Conservation (phyloP, 805 yeast species). For the Zygosaccharomyces lentus region DNA sequence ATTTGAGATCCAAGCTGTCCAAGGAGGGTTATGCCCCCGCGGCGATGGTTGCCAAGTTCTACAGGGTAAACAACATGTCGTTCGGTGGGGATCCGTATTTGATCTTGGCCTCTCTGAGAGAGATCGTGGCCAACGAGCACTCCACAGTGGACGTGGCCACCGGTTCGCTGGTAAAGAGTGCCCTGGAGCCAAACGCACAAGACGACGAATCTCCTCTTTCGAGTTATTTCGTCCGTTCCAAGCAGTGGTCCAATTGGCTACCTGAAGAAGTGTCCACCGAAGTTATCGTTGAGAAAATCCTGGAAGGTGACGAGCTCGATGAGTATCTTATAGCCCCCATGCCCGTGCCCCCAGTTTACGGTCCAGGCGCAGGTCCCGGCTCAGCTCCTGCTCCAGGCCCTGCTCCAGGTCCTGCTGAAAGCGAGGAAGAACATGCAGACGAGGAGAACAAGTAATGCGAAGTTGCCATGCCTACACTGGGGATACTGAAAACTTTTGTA, state of each 20-base stretch:
- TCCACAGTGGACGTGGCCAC: constrained; percentile 30
- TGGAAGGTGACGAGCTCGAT: constrained; percentile 26
- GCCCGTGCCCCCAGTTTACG: constrained; percentile 2
- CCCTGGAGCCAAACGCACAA: constrained; percentile 3
- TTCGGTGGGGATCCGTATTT: constrained; percentile 50
- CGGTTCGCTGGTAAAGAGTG: constrained; percentile 16
- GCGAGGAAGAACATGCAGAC: neutral
- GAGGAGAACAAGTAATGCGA: constrained; percentile 1
- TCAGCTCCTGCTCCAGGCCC: constrained; percentile 2
- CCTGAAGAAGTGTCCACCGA: constrained; percentile 21
- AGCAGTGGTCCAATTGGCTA: constrained; percentile 25
- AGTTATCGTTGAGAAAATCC: constrained; percentile 18
- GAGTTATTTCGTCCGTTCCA: constrained; percentile 31
- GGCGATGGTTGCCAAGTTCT: constrained; percentile 43
- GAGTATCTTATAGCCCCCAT: constrained; percentile 18
- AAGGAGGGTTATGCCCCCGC: constrained; percentile 33
- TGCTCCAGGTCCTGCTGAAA: neutral
- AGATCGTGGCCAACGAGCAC: constrained; percentile 29
- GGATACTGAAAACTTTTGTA: neutral
- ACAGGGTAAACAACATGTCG: constrained; percentile 61
- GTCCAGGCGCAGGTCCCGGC: neutral
- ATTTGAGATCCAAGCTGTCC: constrained; percentile 66
- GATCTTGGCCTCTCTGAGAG: constrained; percentile 37
- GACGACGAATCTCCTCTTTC: constrained; percentile 15
- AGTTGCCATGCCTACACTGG: neutral